These are phyloP conservation scores for Picea glauca DNA, from an alignment of 75 land plant species.

Conservation along the genomic window DNA sequence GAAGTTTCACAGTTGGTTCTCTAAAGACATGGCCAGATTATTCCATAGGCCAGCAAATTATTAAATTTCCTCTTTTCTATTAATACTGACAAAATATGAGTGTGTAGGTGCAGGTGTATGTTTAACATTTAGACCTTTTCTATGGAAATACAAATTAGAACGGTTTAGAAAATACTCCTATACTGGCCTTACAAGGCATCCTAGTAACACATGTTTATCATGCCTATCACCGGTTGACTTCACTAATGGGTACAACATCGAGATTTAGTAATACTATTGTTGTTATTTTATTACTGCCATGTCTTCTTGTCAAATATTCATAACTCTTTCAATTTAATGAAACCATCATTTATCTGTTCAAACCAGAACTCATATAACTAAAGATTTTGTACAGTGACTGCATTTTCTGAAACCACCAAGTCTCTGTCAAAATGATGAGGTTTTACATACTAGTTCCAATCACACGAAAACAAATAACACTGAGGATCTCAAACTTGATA, in stretches of 20 bases:
- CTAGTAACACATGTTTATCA: no score
- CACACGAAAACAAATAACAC: background rate
- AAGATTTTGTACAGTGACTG: background rate
- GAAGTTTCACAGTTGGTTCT: background rate
- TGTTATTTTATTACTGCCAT: no score
- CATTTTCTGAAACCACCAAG: no score
- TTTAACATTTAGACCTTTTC: background rate
- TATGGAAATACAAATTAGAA: background rate
- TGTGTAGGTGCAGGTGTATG: background rate
- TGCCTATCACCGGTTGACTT: no score
- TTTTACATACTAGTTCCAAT: background rate
- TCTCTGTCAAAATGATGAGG: background rate
- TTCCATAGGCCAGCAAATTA: background rate
- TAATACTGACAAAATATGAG: background rate
- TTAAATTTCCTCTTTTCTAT: background rate
- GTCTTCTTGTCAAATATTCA: no score
- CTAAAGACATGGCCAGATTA: background rate
- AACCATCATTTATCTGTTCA: no score
- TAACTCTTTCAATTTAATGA: no score
- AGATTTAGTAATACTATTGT: no score
- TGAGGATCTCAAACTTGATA: background rate
- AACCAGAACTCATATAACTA: no score
- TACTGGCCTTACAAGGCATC: background rate
- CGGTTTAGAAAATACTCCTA: background rate
- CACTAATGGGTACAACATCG: no score